Conservation (phyloP, 768 basidiomycete genomes). For the Naganishia vaughanmartiniae region DNA sequence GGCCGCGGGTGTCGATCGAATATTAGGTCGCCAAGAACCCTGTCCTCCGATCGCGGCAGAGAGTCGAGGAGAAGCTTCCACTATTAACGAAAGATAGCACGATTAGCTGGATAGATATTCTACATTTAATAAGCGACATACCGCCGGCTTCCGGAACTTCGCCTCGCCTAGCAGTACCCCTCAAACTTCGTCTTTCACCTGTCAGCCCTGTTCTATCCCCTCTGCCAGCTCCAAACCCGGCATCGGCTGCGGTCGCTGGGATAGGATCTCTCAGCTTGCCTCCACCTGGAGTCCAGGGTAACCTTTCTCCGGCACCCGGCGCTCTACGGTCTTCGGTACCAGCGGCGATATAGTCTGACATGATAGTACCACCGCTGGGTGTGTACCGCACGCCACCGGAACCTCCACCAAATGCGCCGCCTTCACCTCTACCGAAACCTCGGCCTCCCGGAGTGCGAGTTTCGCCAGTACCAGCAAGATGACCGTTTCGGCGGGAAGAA, state of each 20-base stretch:
- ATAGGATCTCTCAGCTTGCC: constrained; percentile 9
- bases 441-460: constrained; percentile 25
- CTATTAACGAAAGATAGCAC: background rate
- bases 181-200: constrained; percentile 24
- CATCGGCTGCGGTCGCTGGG: background rate
- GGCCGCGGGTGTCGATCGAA: constrained; percentile 36
- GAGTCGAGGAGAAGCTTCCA: constrained; percentile 9
- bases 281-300: constrained; percentile 15
- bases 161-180: constrained; percentile 12
- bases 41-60: constrained; percentile 15
- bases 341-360: constrained; percentile 35
- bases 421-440: constrained; percentile 50
- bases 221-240: constrained; percentile 7
- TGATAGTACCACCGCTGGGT: constrained; percentile 36
- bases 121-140: constrained; percentile 54
- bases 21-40: constrained; percentile 38
- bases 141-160: constrained; percentile 53
- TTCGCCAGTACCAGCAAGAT: constrained; percentile 33
- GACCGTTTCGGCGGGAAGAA: constrained; percentile 60
- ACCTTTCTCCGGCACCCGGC: constrained; percentile 10
- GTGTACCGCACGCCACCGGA: constrained; percentile 34
- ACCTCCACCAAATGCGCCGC: constrained; percentile 45
- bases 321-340: constrained; percentile 35
- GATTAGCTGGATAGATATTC: background rate
- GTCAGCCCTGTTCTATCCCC: constrained; percentile 15